Evolutionary conservation across 148 eudicot species (phyloP).

Genomic region (Diospyros lotus): DNA sequence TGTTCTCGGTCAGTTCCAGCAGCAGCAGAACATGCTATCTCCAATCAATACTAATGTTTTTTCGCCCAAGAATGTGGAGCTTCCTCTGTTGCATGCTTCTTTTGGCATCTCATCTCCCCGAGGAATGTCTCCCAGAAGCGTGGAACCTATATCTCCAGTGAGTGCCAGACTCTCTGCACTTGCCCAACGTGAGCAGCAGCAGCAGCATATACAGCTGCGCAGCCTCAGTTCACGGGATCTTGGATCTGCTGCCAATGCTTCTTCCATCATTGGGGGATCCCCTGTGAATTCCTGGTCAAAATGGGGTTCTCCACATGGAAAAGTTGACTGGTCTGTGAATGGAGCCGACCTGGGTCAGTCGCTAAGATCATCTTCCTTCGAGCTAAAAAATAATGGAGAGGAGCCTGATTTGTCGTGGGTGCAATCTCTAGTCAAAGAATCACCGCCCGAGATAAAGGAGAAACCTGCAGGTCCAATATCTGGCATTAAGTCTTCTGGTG

Average conservation of each 20-base stretch:
- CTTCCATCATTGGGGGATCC: conserved; percentile 20
- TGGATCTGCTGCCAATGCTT: conserved; percentile 18
- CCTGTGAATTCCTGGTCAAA: conserved; percentile 43
- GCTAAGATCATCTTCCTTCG: conserved; percentile 32
- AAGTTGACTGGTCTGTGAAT: conserved; percentile 51
- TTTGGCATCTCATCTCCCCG: conserved; percentile 53
- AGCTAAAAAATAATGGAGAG: conserved; percentile 32
- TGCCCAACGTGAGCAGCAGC: conserved; percentile 39
- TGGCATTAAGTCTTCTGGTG: conserved; percentile 9
- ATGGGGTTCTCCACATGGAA: conserved; percentile 48
- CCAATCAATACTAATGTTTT: conserved; percentile 56
- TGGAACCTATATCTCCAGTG: conserved; percentile 63
- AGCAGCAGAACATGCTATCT: conserved; percentile 58
- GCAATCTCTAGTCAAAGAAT: conserved; percentile 57
- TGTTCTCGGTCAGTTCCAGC: conserved; percentile 59
- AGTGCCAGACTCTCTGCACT: conserved; percentile 35
- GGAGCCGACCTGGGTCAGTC: conserved; percentile 32
- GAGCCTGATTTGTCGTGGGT: conserved; percentile 68
- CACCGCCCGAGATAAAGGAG: conserved; percentile 40
- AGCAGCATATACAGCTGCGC: conserved; percentile 30
- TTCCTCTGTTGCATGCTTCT: conserved; percentile 51
- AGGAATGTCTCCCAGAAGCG: conserved; percentile 56
- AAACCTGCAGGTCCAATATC: conserved; percentile 16
- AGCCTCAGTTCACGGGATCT: conserved; percentile 28
- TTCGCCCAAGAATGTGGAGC: conserved; percentile 61